Conservation (phyloP, 2,329 filamentous ascomycete genomes). For the Chaetothyriales sp. region DNA sequence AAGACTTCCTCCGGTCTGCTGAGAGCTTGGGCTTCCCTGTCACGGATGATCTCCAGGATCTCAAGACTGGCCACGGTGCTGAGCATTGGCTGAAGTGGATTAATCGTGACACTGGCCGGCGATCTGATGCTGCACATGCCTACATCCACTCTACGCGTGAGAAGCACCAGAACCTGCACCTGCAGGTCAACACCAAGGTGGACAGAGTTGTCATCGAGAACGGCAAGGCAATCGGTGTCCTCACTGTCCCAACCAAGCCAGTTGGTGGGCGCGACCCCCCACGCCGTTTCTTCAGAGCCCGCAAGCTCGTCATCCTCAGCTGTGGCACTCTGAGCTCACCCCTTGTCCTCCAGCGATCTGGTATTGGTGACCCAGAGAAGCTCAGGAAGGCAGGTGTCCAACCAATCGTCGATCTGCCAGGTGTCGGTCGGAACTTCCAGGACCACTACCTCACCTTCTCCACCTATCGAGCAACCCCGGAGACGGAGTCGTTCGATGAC, state of each 20-base stretch:
- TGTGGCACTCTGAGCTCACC: constrained; percentile 60
- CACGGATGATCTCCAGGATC: constrained; percentile 62
- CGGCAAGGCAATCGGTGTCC: constrained; percentile 55
- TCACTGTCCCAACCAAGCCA: constrained; percentile 56
- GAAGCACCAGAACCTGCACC: constrained; percentile 53
- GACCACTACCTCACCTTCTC: constrained; percentile 61
- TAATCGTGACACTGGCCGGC: constrained; percentile 50
- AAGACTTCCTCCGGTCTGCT: constrained; percentile 59
- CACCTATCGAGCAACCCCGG: constrained; percentile 56
- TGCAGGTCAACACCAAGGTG: constrained; percentile 61
- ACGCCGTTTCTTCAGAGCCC: constrained; percentile 47
- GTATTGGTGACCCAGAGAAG: constrained; percentile 58
- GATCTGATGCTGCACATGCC: constrained; percentile 61
- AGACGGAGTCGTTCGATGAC: constrained; percentile 65
- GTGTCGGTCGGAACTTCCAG: constrained; percentile 63
- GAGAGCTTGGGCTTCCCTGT: constrained; percentile 61
- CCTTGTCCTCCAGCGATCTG: constrained; percentile 59
- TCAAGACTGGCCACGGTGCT: constrained; percentile 46
- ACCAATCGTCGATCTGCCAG: constrained; percentile 54
- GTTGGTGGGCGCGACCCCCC: constrained; percentile 37
- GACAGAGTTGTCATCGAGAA: constrained; percentile 63
- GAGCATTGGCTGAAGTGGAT: constrained; percentile 83
- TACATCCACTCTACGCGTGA: constrained; percentile 64
- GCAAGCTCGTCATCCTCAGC: constrained; percentile 59
- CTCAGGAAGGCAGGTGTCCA: constrained; percentile 53